Evolutionary conservation across 805 yeast species (phyloP).

Genomic region (Candida boidinii): DNA sequence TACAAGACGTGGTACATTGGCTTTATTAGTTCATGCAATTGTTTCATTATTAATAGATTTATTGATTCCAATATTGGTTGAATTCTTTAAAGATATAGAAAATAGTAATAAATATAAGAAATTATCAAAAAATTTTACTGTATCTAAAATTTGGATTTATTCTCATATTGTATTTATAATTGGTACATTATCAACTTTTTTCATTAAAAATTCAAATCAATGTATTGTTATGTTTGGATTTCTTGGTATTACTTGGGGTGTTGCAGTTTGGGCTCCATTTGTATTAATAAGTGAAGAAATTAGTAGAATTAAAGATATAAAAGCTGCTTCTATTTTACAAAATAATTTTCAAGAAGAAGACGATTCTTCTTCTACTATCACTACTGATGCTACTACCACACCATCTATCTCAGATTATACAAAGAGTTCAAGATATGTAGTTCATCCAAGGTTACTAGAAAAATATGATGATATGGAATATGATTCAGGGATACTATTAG

Average conservation of each 20-base stretch:
- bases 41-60: constrained; percentile 36
- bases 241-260: constrained; percentile 58
- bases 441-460: constrained; percentile 11
- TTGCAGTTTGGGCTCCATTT: constrained; percentile 61
- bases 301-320: constrained; percentile 40
- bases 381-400: background rate
- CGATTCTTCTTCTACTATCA: no score
- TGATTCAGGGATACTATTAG: constrained; percentile 48
- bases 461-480: constrained; percentile 35
- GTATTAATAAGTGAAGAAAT: constrained; percentile 52
- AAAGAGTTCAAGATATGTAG: background rate
- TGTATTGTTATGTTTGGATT: constrained; percentile 44
- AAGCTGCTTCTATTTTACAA: constrained; percentile 17
- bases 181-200: constrained; percentile 39
- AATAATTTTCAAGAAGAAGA: no score
- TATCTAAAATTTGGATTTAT: constrained; percentile 37
- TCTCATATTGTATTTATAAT: constrained; percentile 43
- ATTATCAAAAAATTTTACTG: constrained; percentile 11
- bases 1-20: constrained; percentile 44
- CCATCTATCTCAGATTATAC: background rate
- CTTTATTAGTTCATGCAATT: constrained; percentile 40
- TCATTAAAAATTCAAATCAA: constrained; percentile 27
- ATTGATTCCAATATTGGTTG: constrained; percentile 34
- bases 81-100: constrained; percentile 6
- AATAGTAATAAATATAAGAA: constrained; percentile 6